Evolutionary conservation across 2,329 filamentous ascomycete genomes (phyloP).

Genomic region (Talaromyces rugulosus): DNA sequence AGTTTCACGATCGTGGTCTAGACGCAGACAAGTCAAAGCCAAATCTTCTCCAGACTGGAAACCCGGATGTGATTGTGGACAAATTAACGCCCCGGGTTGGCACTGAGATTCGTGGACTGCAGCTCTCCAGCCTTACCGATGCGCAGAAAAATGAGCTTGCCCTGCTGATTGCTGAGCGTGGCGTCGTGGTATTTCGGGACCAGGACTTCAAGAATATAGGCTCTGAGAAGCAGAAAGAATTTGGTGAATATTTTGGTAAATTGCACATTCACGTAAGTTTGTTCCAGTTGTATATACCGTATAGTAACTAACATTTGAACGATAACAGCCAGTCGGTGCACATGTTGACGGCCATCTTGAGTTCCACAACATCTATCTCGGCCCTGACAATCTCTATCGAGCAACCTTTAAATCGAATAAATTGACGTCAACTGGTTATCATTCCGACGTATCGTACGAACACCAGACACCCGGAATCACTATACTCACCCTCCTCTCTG

Average conservation of each 20-base stretch:
- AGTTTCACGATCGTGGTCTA: slow-evolving; percentile 37
- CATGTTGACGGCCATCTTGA: slow-evolving; percentile 43
- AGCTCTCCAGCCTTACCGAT: slow-evolving; percentile 45
- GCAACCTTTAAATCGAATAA: slow-evolving; percentile 29
- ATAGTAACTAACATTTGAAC: not conserved
- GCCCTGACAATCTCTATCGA: slow-evolving; percentile 43
- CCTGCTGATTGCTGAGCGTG: slow-evolving; percentile 34
- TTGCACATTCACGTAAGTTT: slow-evolving; percentile 17
- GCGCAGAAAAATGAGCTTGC: slow-evolving; percentile 49
- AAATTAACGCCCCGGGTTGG: slow-evolving; percentile 33
- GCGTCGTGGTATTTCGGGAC: slow-evolving; percentile 14
- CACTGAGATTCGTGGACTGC: slow-evolving; percentile 46
- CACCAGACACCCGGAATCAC: slow-evolving; percentile 24
- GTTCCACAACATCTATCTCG: slow-evolving; percentile 47
- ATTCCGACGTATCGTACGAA: slow-evolving; percentile 24
- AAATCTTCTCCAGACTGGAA: slow-evolving; percentile 34
- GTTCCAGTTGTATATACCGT: not conserved
- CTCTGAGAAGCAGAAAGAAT: slow-evolving; percentile 15
- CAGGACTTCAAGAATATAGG: slow-evolving; percentile 19
- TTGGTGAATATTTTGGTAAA: slow-evolving; percentile 24
- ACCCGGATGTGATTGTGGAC: slow-evolving; percentile 18
- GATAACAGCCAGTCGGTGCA: slow-evolving; percentile 36
- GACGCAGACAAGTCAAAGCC: slow-evolving; percentile 40
- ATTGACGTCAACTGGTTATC: slow-evolving; percentile 29
- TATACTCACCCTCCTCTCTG: slow-evolving; percentile 19